A percentile compares a stretch with the other conserved stretches of the same genome.
Conservation (phyloP, 441 rosid genomes). For the Eutrema salsugineum region DNA sequence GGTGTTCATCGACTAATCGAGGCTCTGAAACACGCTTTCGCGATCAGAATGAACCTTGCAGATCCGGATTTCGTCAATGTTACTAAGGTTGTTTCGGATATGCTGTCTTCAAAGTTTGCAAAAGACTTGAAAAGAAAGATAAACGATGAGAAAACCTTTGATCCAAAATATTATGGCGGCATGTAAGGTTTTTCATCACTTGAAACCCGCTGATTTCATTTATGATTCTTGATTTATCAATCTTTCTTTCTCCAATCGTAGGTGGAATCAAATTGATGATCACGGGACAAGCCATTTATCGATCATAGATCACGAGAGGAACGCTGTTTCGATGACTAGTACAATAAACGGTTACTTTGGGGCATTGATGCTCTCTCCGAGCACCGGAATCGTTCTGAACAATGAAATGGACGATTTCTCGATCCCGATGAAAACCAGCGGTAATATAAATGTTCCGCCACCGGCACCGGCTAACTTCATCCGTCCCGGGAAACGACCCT, state of each 20-base stretch:
- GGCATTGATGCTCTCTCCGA: slow-evolving; percentile 42
- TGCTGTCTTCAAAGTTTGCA: slow-evolving; percentile 54
- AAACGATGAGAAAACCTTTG: slow-evolving; percentile 46
- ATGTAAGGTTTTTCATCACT: slow-evolving; percentile 29
- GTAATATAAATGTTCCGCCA: slow-evolving; percentile 23
- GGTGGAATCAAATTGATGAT: slow-evolving; percentile 55
- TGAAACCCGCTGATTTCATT: not conserved
- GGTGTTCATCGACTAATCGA: slow-evolving; percentile 55
- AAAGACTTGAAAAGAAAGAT: slow-evolving; percentile 39
- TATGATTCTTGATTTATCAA: not conserved
- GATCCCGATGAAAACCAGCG: slow-evolving; percentile 25
- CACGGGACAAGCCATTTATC: slow-evolving; percentile 66
- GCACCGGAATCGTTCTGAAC: slow-evolving; percentile 55
- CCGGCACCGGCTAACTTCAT: slow-evolving; percentile 55
- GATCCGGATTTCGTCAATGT: slow-evolving; percentile 55
- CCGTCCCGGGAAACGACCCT: slow-evolving; percentile 54
- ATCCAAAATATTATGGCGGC: slow-evolving; percentile 42
- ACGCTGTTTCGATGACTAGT: slow-evolving; percentile 58
- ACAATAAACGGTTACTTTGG: slow-evolving; percentile 57
- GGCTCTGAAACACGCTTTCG: slow-evolving; percentile 52
- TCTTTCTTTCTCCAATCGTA: slow-evolving; percentile 1
- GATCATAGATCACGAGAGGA: slow-evolving; percentile 41
- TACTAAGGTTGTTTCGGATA: slow-evolving; percentile 37
- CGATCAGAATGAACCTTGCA: slow-evolving; percentile 60
- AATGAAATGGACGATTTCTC: slow-evolving; percentile 75